Evolutionary conservation across 345 rosid genomes (phyloP).

Genomic region (Salix exigua): DNA sequence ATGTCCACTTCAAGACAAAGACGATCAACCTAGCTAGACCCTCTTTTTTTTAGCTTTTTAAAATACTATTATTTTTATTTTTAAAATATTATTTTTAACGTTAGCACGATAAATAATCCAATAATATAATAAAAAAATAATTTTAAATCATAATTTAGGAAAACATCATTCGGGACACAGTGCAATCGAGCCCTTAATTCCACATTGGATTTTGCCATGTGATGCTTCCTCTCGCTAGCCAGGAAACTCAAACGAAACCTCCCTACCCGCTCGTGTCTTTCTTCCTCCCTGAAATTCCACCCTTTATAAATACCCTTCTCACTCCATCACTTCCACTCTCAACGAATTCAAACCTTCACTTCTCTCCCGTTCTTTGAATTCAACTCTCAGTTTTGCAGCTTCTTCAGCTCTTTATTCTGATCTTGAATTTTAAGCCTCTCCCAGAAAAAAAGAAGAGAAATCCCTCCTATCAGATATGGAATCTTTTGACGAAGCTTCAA

Average conservation of each 20-base stretch:
- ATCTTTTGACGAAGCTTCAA: slow-evolving; percentile 31
- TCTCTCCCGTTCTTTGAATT: background rate
- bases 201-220: background rate
- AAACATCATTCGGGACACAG: too few relatives aligned
- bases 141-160: too few relatives aligned
- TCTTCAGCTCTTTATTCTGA: background rate
- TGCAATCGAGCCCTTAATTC: background rate
- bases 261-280: background rate
- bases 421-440: too few relatives aligned
- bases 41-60: too few relatives aligned
- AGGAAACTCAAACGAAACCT: slow-evolving; percentile 26
- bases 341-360: background rate
- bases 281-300: background rate
- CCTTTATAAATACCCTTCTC: slow-evolving; percentile 21
- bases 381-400: background rate
- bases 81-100: too few relatives aligned
- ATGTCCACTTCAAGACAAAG: too few relatives aligned
- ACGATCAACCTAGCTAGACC: too few relatives aligned
- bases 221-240: slow-evolving; percentile 32
- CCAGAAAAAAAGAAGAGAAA: background rate
- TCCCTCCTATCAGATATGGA: slow-evolving; percentile 16
- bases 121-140: too few relatives aligned
- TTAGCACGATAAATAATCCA: too few relatives aligned
- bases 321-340: slow-evolving; percentile 38
- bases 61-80: too few relatives aligned